Percentiles rank a stretch among this genome's conserved stretches.
phyloP scores from a whole-genome alignment of 768 basidiomycete species.

The Tricholoma bakamatsutake region DNA sequence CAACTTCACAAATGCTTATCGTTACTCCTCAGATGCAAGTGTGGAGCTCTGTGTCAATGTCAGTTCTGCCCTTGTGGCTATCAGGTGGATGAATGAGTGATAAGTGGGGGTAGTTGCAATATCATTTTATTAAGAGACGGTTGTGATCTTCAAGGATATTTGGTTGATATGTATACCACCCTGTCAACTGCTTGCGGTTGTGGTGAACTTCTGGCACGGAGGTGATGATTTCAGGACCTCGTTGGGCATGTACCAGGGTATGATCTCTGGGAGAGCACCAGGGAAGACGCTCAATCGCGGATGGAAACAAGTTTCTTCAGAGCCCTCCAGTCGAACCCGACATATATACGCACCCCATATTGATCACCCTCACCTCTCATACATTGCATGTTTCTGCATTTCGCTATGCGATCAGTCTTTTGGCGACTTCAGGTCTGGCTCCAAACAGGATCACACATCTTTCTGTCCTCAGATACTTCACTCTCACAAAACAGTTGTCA shows the following conservation, averaged over 20 bases:
- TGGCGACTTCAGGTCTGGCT: constrained; percentile 45
- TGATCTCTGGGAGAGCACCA: constrained; percentile 41
- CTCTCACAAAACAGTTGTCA: constrained; percentile 36
- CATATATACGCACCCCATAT: constrained; percentile 61
- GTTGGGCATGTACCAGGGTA: constrained; percentile 55
- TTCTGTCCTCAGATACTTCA: constrained; percentile 51
- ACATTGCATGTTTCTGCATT: constrained; percentile 40
- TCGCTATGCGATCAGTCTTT: constrained; percentile 45
- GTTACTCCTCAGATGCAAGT: no score
- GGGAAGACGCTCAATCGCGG: constrained; percentile 25
- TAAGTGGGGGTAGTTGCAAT: no score
- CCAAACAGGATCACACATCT: constrained; percentile 63
- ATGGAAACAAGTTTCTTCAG: constrained; percentile 7
- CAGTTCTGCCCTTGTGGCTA: no score
- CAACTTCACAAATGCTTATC: no score
- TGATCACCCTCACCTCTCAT: constrained; percentile 58
- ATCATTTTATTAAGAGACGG: no score
- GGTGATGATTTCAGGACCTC: constrained; percentile 59
- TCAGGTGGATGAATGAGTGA: no score
- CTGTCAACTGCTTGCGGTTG: no score
- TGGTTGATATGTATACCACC: no score
- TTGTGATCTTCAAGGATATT: no score
- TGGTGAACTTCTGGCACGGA: no score
- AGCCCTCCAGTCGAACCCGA: constrained; percentile 41
- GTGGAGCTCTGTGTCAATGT: no score